Conservation (phyloP, 306 rosid species). For the Boehmeria nivea region DNA sequence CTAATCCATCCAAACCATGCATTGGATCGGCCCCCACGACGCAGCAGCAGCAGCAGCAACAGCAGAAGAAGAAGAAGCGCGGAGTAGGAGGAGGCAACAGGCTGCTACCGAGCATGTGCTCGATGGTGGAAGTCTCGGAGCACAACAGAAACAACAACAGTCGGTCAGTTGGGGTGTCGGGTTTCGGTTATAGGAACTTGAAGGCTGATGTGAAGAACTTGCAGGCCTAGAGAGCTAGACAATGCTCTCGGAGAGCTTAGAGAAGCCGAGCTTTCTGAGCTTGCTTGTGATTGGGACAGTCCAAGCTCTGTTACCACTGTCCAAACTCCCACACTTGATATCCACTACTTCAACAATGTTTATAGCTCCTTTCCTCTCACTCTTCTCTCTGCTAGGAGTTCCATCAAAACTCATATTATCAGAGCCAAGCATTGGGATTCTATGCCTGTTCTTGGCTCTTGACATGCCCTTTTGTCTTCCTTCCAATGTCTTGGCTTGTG, state of each 20-base stretch:
- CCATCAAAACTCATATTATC: slow-evolving; percentile 36
- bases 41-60: slow-evolving; percentile 48
- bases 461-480: slow-evolving; percentile 42
- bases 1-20: slow-evolving; percentile 35
- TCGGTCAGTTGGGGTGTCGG: slow-evolving; percentile 35
- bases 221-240: slow-evolving; percentile 39
- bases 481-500: slow-evolving; percentile 30
- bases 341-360: slow-evolving; percentile 79
- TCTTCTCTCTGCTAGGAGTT: slow-evolving; percentile 47
- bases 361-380: slow-evolving; percentile 42
- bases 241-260: slow-evolving; percentile 72
- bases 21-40: slow-evolving; percentile 29
- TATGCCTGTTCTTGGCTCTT: slow-evolving; percentile 51
- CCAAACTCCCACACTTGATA: slow-evolving; percentile 65
- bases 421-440: slow-evolving; percentile 64
- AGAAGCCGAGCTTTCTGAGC: slow-evolving; percentile 77
- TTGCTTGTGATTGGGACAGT: slow-evolving; percentile 62
- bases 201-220: slow-evolving; percentile 47
- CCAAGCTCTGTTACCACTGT: slow-evolving; percentile 50
- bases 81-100: slow-evolving; percentile 27
- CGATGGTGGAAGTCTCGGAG: slow-evolving; percentile 59
- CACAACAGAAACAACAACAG: slow-evolving; percentile 22
- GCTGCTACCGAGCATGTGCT: slow-evolving; percentile 60
- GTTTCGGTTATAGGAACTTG: slow-evolving; percentile 52
- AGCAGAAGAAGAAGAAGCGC: slow-evolving; percentile 49